Base-by-base conservation (phyloP, 1,284 basidiomycete genomes). In the Cryptococcus sp. region DNA sequence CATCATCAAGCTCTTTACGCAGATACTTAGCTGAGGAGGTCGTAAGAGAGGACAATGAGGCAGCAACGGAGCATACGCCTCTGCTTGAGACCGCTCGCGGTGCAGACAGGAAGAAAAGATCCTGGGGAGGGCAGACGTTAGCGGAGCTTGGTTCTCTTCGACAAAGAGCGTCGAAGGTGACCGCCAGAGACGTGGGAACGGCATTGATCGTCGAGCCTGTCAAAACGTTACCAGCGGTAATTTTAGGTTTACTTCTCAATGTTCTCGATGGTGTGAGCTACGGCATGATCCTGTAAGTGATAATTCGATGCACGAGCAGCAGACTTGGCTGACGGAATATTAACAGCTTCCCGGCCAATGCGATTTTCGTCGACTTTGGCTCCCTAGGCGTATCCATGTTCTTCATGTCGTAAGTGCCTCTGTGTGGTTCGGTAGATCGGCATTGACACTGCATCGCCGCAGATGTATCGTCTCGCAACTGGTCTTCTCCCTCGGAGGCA, bases 351-450 rank as follows among this genome's bases (percentile, higher is more conserved):
- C 94, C 94, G 1, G 86, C 88, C 0, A 83, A 85, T 19, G 87
- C 88, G 1, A 83, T 90, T 22, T 98, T 98, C 76, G 80, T 84
- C 23, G 85, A 86, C 60, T 87, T 95, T 48, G 93, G 91, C 1
- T 87, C 90, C 0, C 87, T 90, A 73, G 95, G 95, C 5, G 93
- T 98, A 0, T 93, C 91, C 47, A 90, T 97, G 87, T 96, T 94
- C 78, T 94, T 96, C 75, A 84, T 93, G 42, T 87, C 89, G 83
- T 88, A 68, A 71, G 85, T 68, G 13, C 8, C 30, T 35, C 7
- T 35, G 4, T 10, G 41, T 11, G 20, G 13, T 16, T 22, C 42
- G 35, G 35, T 16, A 42, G 1, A 3, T 25, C 41, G 3, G 35
- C 35, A 45, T 50, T 60, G 52, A 60, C 43, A 23, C 13, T 30